Percentiles rank a stretch among this genome's conserved stretches.
These are phyloP conservation scores for Ustilaginoidea virens DNA, from an alignment of 2,329 filamentous ascomycete species.

Conservation along the genomic window DNA sequence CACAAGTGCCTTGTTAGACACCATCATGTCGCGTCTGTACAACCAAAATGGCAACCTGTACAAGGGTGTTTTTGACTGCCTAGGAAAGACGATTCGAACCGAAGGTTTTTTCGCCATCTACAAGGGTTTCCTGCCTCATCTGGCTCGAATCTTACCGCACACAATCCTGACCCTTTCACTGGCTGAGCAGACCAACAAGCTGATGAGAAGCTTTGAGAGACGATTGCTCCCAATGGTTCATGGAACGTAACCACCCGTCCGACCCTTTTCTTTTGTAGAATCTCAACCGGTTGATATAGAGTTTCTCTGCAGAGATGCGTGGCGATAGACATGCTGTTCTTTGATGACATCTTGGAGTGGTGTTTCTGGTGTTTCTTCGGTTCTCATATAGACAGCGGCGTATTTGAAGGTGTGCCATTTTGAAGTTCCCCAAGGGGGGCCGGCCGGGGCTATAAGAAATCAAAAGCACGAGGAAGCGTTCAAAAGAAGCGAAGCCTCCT, in stretches of 20 bases:
- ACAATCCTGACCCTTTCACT: constrained; percentile 86
- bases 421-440: too few relatives aligned
- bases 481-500: too few relatives aligned
- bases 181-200: constrained; percentile 93
- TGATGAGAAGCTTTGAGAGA: constrained; percentile 64
- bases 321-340: too few relatives aligned
- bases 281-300: too few relatives aligned
- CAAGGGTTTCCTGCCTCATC: constrained; percentile 92
- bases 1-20: constrained; percentile 39
- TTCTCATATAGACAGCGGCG: too few relatives aligned
- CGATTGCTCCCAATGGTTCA: constrained; percentile 30
- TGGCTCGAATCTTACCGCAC: constrained; percentile 87
- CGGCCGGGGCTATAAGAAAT: too few relatives aligned
- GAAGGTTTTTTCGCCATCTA: constrained; percentile 90
- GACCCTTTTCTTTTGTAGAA: too few relatives aligned
- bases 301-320: too few relatives aligned
- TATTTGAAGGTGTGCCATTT: too few relatives aligned
- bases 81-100: constrained; percentile 78
- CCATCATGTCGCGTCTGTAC: constrained; percentile 97
- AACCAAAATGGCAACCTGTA: constrained; percentile 99
- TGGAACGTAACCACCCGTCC: constrained; percentile 8
- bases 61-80: constrained; percentile 78
- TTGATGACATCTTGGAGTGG: too few relatives aligned
- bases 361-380: too few relatives aligned
- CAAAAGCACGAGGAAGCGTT: too few relatives aligned